Evolutionary conservation across 345 rosid species (phyloP).

Genomic region (Citrus mangshanensis): DNA sequence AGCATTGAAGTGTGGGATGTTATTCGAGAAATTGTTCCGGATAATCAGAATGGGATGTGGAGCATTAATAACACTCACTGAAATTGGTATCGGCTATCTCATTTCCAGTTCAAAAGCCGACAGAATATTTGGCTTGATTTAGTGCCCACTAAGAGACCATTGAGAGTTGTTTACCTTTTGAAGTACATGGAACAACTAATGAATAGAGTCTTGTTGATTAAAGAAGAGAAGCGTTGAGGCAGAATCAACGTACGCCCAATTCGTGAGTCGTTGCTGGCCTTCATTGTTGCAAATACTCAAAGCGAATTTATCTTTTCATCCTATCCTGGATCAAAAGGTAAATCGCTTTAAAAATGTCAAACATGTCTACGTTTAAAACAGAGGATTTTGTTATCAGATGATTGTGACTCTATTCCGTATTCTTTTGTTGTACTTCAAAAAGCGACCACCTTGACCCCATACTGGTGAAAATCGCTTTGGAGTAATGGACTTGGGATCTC

Average conservation of each 20-base stretch:
- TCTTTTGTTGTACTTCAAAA: neutral
- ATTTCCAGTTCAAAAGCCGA: too few relatives aligned
- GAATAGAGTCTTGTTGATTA: neutral
- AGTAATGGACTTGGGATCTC: neutral
- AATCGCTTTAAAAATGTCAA: neutral
- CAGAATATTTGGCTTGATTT: too few relatives aligned
- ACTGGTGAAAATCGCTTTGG: neutral
- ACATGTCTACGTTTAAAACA: too few relatives aligned
- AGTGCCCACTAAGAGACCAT: too few relatives aligned
- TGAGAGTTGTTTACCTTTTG: too few relatives aligned
- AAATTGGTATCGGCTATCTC: too few relatives aligned
- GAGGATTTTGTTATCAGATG: neutral
- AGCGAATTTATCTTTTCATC: neutral
- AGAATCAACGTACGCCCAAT: neutral
- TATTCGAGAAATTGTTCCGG: too few relatives aligned
- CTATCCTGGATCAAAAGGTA: neutral
- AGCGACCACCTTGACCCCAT: too few relatives aligned
- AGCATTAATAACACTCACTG: too few relatives aligned
- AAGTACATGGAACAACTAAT: neutral
- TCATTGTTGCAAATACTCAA: too few relatives aligned
- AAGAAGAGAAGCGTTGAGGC: neutral
- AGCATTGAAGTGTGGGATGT: too few relatives aligned
- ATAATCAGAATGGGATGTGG: too few relatives aligned
- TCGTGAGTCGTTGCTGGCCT: neutral
- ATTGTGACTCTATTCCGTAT: neutral